Percentiles rank a stretch among this genome's conserved stretches.
These are phyloP conservation scores for Stagonosporopsis chrysanthemi DNA, from an alignment of 2,329 filamentous ascomycete genomes.

Conservation along the genomic window DNA sequence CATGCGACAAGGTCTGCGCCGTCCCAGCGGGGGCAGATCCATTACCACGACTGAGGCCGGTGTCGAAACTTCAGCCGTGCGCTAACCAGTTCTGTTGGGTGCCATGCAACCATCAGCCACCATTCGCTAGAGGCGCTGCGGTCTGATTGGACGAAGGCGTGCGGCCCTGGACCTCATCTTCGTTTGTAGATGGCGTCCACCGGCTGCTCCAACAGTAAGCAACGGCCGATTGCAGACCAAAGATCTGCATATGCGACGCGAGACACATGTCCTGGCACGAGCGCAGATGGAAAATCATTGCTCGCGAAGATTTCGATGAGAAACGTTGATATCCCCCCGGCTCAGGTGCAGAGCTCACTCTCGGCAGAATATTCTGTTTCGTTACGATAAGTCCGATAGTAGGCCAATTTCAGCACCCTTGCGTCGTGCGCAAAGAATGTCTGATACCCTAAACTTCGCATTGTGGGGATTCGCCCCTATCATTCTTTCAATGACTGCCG, in stretches of 20 bases:
- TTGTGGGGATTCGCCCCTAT: neutral
- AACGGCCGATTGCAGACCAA: neutral
- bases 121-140: constrained; percentile 14
- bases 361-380: constrained; percentile 9
- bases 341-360: constrained; percentile 5
- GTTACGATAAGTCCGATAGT: constrained; percentile 4
- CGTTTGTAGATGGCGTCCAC: constrained; percentile 27
- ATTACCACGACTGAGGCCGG: constrained; percentile 18
- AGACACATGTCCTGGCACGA: neutral
- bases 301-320: neutral
- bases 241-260: neutral
- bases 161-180: constrained; percentile 23
- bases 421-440: constrained; percentile 1
- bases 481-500: neutral
- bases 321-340: constrained; percentile 1
- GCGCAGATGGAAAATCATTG: neutral
- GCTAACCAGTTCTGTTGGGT: constrained; percentile 16
- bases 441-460: neutral
- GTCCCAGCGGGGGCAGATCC: constrained; percentile 17
- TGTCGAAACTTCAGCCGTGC: constrained; percentile 17
- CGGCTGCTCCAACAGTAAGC: constrained; percentile 17
- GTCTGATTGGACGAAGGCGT: constrained; percentile 27
- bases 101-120: constrained; percentile 27
- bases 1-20: constrained; percentile 18
- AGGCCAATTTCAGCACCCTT: constrained; percentile 4